Evolutionary conservation across 768 basidiomycete species (phyloP).

Genomic region (Hirschioporus abietinus): DNA sequence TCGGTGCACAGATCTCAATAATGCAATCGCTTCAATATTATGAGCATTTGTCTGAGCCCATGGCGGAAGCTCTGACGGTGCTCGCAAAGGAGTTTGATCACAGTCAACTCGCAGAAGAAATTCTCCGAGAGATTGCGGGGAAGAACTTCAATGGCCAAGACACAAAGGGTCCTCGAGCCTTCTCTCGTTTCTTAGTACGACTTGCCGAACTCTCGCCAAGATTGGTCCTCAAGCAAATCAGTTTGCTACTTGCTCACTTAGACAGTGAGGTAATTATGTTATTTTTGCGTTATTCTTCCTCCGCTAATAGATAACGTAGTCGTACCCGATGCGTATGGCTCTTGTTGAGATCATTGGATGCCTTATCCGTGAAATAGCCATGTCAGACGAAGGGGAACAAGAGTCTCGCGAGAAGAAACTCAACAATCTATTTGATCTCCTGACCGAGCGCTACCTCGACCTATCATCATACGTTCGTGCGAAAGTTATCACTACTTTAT

Average conservation of each 20-base stretch:
- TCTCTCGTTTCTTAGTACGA: conserved; percentile 77
- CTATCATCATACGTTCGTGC: conserved; percentile 85
- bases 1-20: conserved; percentile 83
- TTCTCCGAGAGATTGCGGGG: conserved; percentile 80
- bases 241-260: conserved; percentile 74
- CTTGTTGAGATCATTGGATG: conserved; percentile 85
- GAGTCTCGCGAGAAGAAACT: conserved; percentile 65
- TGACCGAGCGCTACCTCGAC: conserved; percentile 86
- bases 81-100: conserved; percentile 86
- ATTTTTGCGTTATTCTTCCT: background rate
- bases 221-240: conserved; percentile 83
- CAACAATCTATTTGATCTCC: conserved; percentile 71
- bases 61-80: conserved; percentile 83
- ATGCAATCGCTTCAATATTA: conserved; percentile 91
- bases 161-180: conserved; percentile 80
- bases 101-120: conserved; percentile 83
- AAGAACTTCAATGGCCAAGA: conserved; percentile 79
- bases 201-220: conserved; percentile 78
- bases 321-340: conserved; percentile 95
- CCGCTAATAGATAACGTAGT: conserved; percentile 36
- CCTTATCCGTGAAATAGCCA: conserved; percentile 77
- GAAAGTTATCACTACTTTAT: conserved; percentile 76
- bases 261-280: conserved; percentile 76
- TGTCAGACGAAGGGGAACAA: conserved; percentile 32
- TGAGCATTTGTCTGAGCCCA: conserved; percentile 89